Evolutionary conservation across 2,329 filamentous ascomycete genomes (phyloP), one percentile per base, ranked within the genome.

Genomic region (Exophiala spinifera): DNA sequence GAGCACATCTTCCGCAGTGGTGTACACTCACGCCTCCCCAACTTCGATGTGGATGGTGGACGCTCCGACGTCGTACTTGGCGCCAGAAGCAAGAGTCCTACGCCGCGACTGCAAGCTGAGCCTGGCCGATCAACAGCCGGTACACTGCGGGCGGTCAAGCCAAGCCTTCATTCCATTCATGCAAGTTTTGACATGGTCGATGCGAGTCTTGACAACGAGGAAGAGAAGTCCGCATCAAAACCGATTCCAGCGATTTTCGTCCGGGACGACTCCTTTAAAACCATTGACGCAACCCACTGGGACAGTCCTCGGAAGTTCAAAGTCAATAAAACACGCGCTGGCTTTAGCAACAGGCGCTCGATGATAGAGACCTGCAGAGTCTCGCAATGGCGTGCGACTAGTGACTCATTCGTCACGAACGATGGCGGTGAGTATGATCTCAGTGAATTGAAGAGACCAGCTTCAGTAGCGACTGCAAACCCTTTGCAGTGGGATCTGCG

Each of bases 401-500:
- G 61, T n/a, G 55, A 59, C 21, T 51, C 61, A 8, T 34, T 58
- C 7, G 28, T 59, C 33, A 33, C 23, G 39, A 49, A 17, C 33
- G 48, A 17, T 47, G 49, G 11, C 47, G 46, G 21, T 21, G 49
- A 46, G 20, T 49, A 46, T 42, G 57, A 45, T 47, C 46, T 39
- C 17, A 48, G 19, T 15, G 37, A n/a, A 23, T 37, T 44, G 13
- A 47, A 52, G 23, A 46, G 63, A 45, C 61, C 63, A 8, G 55
- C 54, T 34, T 64, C 61, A 5, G 52, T 65, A 14, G 55, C 61
- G 2, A 64, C 55, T 13, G 56, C 56, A n/a, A 62, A 58, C 43
- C 51, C 55, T 7, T 51, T 61, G 15, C 40, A 55, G 20, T 60
- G 59, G 59, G 51, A 61, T 25, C 46, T 51, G 23, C 43, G 53